Evolutionary conservation across 345 rosid species (phyloP), one percentile per base, ranked within the genome.

Genomic region (Citrus mangshanensis): DNA sequence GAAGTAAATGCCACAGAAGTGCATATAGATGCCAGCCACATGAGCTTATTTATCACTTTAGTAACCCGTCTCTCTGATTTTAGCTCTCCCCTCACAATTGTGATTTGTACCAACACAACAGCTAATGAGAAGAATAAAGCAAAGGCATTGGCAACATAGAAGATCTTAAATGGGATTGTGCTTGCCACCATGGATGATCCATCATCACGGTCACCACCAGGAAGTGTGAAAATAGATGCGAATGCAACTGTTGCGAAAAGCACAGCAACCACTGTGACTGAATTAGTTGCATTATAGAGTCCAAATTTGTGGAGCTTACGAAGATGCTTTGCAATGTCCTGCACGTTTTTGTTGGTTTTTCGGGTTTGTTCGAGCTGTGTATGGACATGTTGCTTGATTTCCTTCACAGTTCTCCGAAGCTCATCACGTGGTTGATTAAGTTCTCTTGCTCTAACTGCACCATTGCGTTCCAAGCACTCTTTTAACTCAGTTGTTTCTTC

Each of bases 1-100:
- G 99, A 87, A 32, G 89, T 86, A 55, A 93, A 96, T 0, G 97
- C 93, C 42, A 94, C 91, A 0, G 93, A 85, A 38, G 95, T 94
- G 89, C 93, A 94, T 37, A 91, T 94, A 61, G 98, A 93, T 13
- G 99, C 99, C 30, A 96, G 78, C 98, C 99, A 96, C 98, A 94
- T 91, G 76, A 94, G 80, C 82, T 96, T 96, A 77, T 96, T 96
- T 77, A 94, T 96, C 73, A 93, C 88, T 80, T 91, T 92, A 74
- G 93, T 89, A 4, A 96, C 97, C 79, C 87, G 88, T 82, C 95
- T 91, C 77, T 91, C 97, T 0, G 98, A 69, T 65, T 92, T 94
- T 13, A 92, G 78, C 85, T 92, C 97, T 72, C 97, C 95, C 65
- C 97, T 91, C 5, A 96, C 98, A 24, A 96, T 40, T 27, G 98